Evolutionary conservation across 2,329 filamentous ascomycete species (phyloP).

Genomic region (Endothia cerciana): DNA sequence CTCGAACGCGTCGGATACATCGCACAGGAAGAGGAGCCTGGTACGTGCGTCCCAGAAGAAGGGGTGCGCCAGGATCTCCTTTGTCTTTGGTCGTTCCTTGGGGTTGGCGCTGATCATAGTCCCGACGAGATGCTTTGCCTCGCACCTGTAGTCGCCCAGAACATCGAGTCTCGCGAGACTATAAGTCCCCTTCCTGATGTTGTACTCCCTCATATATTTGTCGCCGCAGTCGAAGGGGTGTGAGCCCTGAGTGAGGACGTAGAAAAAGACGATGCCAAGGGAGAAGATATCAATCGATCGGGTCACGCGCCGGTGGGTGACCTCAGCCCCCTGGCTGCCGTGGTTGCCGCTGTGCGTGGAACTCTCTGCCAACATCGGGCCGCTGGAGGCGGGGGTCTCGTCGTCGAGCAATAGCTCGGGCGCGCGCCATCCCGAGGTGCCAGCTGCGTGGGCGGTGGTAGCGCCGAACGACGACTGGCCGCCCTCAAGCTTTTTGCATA

Average conservation of each 20-base stretch:
- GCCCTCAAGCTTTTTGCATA: conserved; percentile 95
- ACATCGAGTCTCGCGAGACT: conserved; percentile 72
- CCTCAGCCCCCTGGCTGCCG: conserved; percentile 50
- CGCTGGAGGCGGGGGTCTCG: conserved; percentile 58
- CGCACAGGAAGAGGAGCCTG: conserved; percentile 88
- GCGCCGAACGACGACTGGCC: conserved; percentile 94
- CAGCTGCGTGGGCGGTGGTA: conserved; percentile 89
- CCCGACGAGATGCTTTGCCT: conserved; percentile 83
- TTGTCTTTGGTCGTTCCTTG: conserved; percentile 68
- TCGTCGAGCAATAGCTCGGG: conserved; percentile 89
- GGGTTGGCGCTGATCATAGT: conserved; percentile 71
- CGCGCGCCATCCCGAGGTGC: conserved; percentile 94
- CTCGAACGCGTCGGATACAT: conserved; percentile 95
- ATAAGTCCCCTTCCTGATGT: conserved; percentile 89
- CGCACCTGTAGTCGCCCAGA: conserved; percentile 81
- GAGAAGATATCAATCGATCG: conserved; percentile 98
- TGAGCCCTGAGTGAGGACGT: conserved; percentile 88
- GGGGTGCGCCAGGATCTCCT: conserved; percentile 84
- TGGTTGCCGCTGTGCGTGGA: conserved; percentile 65
- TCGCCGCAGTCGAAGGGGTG: conserved; percentile 96
- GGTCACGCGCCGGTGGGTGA: conserved; percentile 66
- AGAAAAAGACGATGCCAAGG: conserved; percentile 96
- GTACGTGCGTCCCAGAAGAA: conserved; percentile 97
- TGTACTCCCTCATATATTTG: conserved; percentile 93
- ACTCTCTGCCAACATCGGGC: conserved; percentile 52